Evolutionary conservation across 805 yeast genomes (phyloP).

Genomic region (Candida montana): DNA sequence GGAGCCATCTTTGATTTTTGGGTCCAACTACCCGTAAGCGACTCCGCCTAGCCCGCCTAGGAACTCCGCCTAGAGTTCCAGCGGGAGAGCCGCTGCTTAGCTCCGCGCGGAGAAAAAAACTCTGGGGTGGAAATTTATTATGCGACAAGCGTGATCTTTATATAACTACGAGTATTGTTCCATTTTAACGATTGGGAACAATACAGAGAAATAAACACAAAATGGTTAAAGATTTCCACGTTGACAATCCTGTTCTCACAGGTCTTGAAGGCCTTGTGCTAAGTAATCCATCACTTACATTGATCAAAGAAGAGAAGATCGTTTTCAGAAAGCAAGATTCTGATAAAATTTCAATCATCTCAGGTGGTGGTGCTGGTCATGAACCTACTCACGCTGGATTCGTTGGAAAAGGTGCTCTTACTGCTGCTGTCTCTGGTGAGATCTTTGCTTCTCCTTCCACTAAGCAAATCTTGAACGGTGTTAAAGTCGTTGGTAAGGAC

Average conservation of each 20-base stretch:
- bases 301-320: constrained; percentile 33
- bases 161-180: no score
- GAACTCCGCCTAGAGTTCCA: background rate
- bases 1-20: no score
- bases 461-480: constrained; percentile 72
- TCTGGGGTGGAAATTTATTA: background rate
- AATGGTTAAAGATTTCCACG: constrained; percentile 25
- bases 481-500: constrained; percentile 36
- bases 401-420: constrained; percentile 77
- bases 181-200: no score
- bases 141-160: no score
- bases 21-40: no score
- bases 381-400: constrained; percentile 93
- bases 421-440: constrained; percentile 86
- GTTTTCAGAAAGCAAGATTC: constrained; percentile 29
- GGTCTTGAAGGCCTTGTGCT: constrained; percentile 35
- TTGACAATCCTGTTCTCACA: constrained; percentile 31
- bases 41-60: no score
- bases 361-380: constrained; percentile 97
- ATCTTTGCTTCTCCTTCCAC: constrained; percentile 96
- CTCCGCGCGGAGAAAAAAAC: background rate
- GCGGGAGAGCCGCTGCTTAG: no score
- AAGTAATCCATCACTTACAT: constrained; percentile 32
- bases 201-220: no score
- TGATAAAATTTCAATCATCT: constrained; percentile 62